phyloP scores from a whole-genome alignment of 176 grass and related monocot genomes.

The Carex littledalei region DNA sequence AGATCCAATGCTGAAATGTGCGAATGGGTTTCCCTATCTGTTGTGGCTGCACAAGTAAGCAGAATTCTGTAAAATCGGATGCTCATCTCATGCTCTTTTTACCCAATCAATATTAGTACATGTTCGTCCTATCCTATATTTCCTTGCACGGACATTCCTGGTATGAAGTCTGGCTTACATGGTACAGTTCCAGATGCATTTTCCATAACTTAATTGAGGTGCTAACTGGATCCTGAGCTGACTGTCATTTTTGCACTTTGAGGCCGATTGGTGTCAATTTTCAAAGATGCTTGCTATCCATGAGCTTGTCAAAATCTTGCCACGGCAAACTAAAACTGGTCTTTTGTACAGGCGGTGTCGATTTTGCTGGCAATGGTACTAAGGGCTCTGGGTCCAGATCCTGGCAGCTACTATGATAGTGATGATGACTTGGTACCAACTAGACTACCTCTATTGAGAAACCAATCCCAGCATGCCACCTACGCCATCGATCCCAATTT shows the following conservation, averaged over 20 bases:
- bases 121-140: not conserved
- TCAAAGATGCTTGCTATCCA: not conserved
- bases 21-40: slow-evolving; percentile 76
- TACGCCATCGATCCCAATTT: slow-evolving; percentile 33
- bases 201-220: not conserved
- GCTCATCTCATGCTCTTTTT: not conserved
- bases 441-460: slow-evolving; percentile 85
- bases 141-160: not conserved
- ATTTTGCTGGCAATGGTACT: slow-evolving; percentile 68
- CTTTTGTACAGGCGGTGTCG: slow-evolving; percentile 43
- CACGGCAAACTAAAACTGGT: not conserved
- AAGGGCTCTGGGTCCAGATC: slow-evolving; percentile 64
- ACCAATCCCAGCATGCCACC: slow-evolving; percentile 33
- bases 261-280: not conserved
- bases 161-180: too few species aligned
- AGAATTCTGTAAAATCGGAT: not conserved
- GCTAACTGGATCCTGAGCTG: not conserved
- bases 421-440: slow-evolving; percentile 58
- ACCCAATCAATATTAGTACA: too few species aligned
- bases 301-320: not conserved
- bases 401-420: slow-evolving; percentile 61
- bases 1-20: slow-evolving; percentile 76
- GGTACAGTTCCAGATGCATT: not conserved
- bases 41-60: slow-evolving; percentile 71
- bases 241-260: not conserved